A percentile compares a stretch with the other conserved stretches of the same genome.
These are phyloP conservation scores for Agarophyton chilense DNA, from an alignment of 23 red algal genomes.

Conservation along the genomic window DNA sequence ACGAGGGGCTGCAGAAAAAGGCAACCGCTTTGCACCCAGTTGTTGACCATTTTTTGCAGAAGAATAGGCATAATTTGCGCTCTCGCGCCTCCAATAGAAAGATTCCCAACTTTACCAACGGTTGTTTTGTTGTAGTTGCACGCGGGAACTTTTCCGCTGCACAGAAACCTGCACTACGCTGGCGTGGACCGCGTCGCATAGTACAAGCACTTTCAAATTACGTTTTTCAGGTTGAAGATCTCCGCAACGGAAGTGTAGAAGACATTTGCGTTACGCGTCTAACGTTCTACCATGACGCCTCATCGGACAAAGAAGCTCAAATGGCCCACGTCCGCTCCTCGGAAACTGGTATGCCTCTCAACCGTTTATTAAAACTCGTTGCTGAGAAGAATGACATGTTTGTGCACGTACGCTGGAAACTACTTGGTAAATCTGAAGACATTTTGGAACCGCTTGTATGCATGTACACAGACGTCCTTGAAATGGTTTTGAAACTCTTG, in stretches of 20 bases:
- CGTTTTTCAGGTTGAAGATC: slow-evolving; percentile 9
- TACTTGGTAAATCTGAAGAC: background rate
- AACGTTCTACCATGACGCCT: slow-evolving; percentile 23
- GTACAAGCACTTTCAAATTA: background rate
- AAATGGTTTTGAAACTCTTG: background rate
- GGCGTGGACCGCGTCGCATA: slow-evolving; percentile 23
- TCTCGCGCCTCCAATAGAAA: background rate
- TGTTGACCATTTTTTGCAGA: background rate
- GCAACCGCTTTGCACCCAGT: background rate
- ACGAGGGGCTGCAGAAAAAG: background rate
- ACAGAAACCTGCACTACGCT: background rate
- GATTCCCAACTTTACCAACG: background rate
- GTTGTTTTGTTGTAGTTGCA: slow-evolving; percentile 17
- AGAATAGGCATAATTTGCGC: background rate
- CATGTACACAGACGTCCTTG: background rate
- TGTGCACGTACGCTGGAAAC: background rate
- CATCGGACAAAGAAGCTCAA: background rate
- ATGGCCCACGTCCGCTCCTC: background rate
- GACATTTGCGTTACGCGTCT: background rate
- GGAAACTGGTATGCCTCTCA: background rate
- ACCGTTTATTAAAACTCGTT: background rate
- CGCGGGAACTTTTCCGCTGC: background rate
- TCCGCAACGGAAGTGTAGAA: background rate
- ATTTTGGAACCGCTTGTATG: background rate
- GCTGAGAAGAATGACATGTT: background rate